Base-by-base conservation (phyloP, 1,284 basidiomycete species). In the Gomphus bonarii region DNA sequence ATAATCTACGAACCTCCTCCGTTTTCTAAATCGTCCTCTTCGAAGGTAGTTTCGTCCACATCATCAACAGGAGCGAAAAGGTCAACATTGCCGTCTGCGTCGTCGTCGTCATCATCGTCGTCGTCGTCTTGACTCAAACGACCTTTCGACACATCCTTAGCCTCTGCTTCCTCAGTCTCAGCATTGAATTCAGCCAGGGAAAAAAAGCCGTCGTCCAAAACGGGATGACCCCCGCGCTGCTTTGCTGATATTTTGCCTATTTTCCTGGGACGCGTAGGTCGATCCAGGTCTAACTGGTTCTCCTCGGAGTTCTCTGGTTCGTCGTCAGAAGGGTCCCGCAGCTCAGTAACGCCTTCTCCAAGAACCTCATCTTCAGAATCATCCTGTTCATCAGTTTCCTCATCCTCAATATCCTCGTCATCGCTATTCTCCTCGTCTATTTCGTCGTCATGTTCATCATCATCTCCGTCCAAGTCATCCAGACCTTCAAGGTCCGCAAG, bases 151-250 rank as follows among this genome's bases (percentile, higher is more conserved):
- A 80, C 73, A 11, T 74, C 75, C 58, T 74, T 78, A 14, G 85
- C 82, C 70, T 97, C 93, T 7, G 84, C 80, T 63, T 82, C 82
- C 68, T 91, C 88, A 1, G 88, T 88, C 69, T 93, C 82, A 4
- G 85, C 80, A 67, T 98, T 97, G 75, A 99, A 98, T 22, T 84
- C 78, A 56, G 84, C 83, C 57, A 98, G 81, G 57, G 89, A 82
- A 72, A 99, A 99, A 74, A 99, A 98, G 28, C 79, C 83, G 68
- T 98, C 95, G 70, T 98, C 88, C n/a, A 98, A 79, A 50, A 79
- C 80, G 6, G 84, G 76, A 61, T 82, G 77, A 18, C 68, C 65
- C 33, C 60, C 65, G 18, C 63, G 60, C 57, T 69, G 60, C 50
- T 59, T 65, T 63, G 10, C 55, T 57, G 30, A 42, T 33, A 62